phyloP scores from a whole-genome alignment of 768 basidiomycete genomes.

The Lentinula raphanica region DNA sequence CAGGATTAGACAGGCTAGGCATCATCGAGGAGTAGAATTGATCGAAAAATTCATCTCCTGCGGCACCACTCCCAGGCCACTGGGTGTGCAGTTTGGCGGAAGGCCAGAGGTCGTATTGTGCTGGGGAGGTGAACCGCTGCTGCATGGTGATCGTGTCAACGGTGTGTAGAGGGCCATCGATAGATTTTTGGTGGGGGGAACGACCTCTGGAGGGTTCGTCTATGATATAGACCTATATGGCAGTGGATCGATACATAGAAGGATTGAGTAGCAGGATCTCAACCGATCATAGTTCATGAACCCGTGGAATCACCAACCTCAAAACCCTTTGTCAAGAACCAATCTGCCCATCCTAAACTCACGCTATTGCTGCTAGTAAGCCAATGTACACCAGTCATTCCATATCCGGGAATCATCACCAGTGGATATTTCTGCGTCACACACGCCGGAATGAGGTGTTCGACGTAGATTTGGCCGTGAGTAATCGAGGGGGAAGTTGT shows the following conservation, averaged over 20 bases:
- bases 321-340: constrained; percentile 26
- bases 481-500: constrained; percentile 16
- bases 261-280: too few species aligned
- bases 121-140: constrained; percentile 39
- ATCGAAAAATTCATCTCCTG: constrained; percentile 39
- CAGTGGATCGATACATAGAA: background rate
- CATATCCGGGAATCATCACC: constrained; percentile 25
- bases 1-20: constrained; percentile 31
- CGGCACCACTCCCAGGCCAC: constrained; percentile 48
- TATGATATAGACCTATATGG: constrained; percentile 31
- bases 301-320: constrained; percentile 17
- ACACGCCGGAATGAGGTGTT: constrained; percentile 20
- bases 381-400: constrained; percentile 27
- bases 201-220: constrained; percentile 44
- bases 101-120: constrained; percentile 37
- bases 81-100: constrained; percentile 42
- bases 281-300: background rate
- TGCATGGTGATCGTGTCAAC: constrained; percentile 28
- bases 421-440: constrained; percentile 16
- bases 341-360: constrained; percentile 28
- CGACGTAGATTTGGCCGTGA: constrained; percentile 29
- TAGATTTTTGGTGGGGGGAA: constrained; percentile 35
- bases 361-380: constrained; percentile 27
- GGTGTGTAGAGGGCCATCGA: constrained; percentile 31
- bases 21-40: constrained; percentile 39